Base-by-base conservation (phyloP, 441 rosid species). In the Melastoma candidum region DNA sequence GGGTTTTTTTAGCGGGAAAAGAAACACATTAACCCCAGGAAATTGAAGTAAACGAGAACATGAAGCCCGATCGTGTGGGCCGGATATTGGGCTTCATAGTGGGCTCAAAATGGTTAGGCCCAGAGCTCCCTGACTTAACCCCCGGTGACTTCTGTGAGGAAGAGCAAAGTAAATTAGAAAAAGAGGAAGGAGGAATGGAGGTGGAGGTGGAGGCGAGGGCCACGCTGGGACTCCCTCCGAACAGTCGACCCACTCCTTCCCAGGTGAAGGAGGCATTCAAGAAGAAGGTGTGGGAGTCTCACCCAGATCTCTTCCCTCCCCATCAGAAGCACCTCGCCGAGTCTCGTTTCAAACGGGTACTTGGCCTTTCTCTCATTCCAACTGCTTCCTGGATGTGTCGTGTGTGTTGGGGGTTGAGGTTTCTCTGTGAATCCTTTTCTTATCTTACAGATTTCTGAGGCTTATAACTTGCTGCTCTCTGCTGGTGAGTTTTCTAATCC, bases 211-310 rank as follows among this genome's bases (percentile, higher is more conserved):
- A 89, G 67, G 95, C 95, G 56, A 76, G 73, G 65, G 58, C 70
- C 56, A 71, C 77, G 68, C 76, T 90, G 57, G 87, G 90, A 59
- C 82, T 86, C 73, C 76, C 85, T 69, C 79, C 84, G 47, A 29
- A 61, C 68, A 84, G 85, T 69, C 62, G 67, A 60, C 88, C 93
- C 14, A 59, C 76, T 60, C 61, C 63, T 49, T 79, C 74, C 57
- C 81, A 86, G 97, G 90, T 81, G 55, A 83, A 85, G 72, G 96
- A 77, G 53, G 93, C 98, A 53, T 83, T 78, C 64, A 75, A 66
- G 70, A 85, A 71, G 74, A 87, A 80, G 73, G 93, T 81, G 58
- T 87, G 93, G 95, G 88, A 84, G 49, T 83, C 80, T n/a, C 96
- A 85, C 59, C 95, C 95, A 63, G 97, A 87, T 65, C 80, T 70